Evolutionary conservation across 2,329 filamentous ascomycete genomes (phyloP), one percentile per base, ranked within the genome.

Genomic region (Paraphaeosphaeria sporulosa): DNA sequence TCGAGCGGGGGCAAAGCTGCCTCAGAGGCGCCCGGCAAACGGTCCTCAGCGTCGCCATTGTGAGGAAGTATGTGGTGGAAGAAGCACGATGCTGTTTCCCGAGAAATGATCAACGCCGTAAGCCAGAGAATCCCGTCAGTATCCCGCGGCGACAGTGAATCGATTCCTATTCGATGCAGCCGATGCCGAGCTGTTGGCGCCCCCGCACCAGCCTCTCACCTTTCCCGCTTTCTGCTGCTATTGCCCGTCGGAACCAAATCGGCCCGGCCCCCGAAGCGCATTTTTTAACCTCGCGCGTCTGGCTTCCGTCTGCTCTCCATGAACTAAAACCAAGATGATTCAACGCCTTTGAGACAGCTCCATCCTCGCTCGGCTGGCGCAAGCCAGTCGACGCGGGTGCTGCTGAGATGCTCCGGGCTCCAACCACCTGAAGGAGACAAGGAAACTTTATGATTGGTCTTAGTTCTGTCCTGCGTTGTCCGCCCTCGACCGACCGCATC

Each of bases 271-370:
- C 55, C 46, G 54, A 32, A 2, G 6, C 51, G 46, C 49, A 62
- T 55, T 67, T 40, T 64, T 55, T 25, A 51, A 27, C 57, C 63
- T 59, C 64, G 40, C 59, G 25, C 63, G 63, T 52, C 49, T n/a
- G 23, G 17, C 27, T 21, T 38, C 47, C 36, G 36, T 59, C 76
- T 70, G 67, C 78, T 77, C 81, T 85, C 83, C 80, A 87, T 79
- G 88, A 92, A 92, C 89, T 92, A 92, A 87, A 87, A 86, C 89
- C 89, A 88, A 87, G 77, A 84, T 90, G 90, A 93, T 86, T 90
- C 91, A 88, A 83, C 82, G 85, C 86, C 85, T 85, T 75, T 80
- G 78, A 76, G 78, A 75, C 83, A 84, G 80, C 76, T 71, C 59
- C 78, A 89, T 82, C 75, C 83, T 85, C 81, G 85, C 80, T 80